Evolutionary conservation across 768 basidiomycete genomes (phyloP), one percentile per base, ranked within the genome.

Genomic region (Sarcodon aspratus): DNA sequence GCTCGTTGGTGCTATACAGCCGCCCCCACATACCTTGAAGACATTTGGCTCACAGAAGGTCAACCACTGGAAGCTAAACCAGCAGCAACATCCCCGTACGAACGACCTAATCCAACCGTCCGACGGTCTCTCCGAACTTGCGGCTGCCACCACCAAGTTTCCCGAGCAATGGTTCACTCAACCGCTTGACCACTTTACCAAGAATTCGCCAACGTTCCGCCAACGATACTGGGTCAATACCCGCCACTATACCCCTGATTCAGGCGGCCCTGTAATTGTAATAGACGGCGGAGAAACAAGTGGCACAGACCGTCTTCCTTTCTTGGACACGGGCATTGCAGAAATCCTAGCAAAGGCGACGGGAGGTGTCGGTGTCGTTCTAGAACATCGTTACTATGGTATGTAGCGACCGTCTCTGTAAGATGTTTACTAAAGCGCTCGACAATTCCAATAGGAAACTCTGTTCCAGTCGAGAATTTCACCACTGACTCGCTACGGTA

Each of bases 171-270:
- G 78, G 69, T 94, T 95, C 66, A 64, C 73, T 48, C 93, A 97
- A 59, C 90, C 87, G 2, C 66, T 95, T 52, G 90, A 94, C 59
- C 93, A 97, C 60, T 84, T 85, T 55, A 67, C 73, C 53, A 61
- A 68, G 10, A 66, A 68, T 9, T 66, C 68, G 38, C 74, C 77
- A 38, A 87, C 80, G 0, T 97, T 89, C 66, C 66, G 73, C 46
- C 93, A 98, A 60, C 76, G 95, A 15, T 99, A 91, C 64, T 99
- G 95, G 95, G 72, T 94, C 35, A 93, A 83, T 59, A 77, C 78
- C 15, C 75, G 86, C 33, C 80, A 89, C 62, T 97, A 94, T 63
- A 69, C 76, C 48, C 71, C 80, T 0, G 73, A 80, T 6, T 65
- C 72, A 2, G 79, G 81, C 40, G 86, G 81, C 2, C 95, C 94